phyloP scores from a whole-genome alignment of 495 filamentous ascomycete genomes.

The Penicillium cataractarum region DNA sequence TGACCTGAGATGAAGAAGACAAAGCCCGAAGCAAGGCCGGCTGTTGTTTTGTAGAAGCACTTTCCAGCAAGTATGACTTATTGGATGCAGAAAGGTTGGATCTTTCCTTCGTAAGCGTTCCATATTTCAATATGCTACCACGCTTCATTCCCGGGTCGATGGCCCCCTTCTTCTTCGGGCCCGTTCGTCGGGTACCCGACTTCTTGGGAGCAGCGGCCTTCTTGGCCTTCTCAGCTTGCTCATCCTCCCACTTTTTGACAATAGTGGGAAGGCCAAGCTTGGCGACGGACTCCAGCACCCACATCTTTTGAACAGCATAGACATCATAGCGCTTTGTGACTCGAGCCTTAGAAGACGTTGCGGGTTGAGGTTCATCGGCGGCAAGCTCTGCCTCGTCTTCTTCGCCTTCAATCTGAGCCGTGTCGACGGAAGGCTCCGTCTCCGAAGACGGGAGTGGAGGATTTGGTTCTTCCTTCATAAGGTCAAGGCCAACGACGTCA shows the following conservation, averaged over 20 bases:
- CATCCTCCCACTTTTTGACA: slow-evolving; percentile 78
- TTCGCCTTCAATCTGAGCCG: slow-evolving; percentile 52
- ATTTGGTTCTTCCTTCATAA: slow-evolving; percentile 68
- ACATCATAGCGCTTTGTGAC: slow-evolving; percentile 70
- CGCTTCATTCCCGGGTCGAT: slow-evolving; percentile 50
- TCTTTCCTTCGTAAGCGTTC: slow-evolving; percentile 47
- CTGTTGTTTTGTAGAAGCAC: slow-evolving; percentile 27
- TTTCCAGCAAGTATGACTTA: slow-evolving; percentile 38
- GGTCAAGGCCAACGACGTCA: slow-evolving; percentile 75
- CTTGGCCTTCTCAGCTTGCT: slow-evolving; percentile 44
- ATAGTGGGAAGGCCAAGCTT: slow-evolving; percentile 70
- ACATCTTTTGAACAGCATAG: slow-evolving; percentile 65
- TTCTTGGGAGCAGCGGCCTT: slow-evolving; percentile 37
- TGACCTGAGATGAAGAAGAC: slow-evolving; percentile 8
- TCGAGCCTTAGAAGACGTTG: slow-evolving; percentile 35
- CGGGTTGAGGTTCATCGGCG: slow-evolving; percentile 27
- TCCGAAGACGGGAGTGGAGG: slow-evolving; percentile 47
- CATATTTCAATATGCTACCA: slow-evolving; percentile 52
- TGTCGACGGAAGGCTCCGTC: slow-evolving; percentile 12
- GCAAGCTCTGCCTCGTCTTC: slow-evolving; percentile 51
- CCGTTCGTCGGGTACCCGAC: slow-evolving; percentile 35
- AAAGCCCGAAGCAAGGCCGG: slow-evolving; percentile 13
- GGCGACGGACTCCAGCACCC: slow-evolving; percentile 75
- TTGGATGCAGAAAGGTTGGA: slow-evolving; percentile 39
- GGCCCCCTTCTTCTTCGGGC: slow-evolving; percentile 45